phyloP scores from a whole-genome alignment of 768 basidiomycete species.

The Serendipita sp. region DNA sequence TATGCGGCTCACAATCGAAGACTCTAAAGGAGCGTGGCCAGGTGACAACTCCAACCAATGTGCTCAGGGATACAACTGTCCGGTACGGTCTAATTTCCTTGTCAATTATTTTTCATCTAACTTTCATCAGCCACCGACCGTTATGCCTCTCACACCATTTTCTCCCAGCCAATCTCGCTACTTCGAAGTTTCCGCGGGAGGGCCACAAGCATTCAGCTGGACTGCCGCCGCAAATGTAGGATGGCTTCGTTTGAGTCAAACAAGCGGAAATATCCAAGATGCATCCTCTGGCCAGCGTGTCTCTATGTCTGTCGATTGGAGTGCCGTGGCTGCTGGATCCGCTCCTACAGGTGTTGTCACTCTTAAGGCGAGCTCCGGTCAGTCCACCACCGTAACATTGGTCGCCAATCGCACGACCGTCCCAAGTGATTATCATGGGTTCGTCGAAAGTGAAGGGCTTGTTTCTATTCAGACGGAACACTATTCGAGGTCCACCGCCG shows the following conservation, averaged over 20 bases:
- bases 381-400: constrained; percentile 16
- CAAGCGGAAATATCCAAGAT: constrained; percentile 34
- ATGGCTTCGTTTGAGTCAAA: constrained; percentile 36
- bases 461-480: constrained; percentile 55
- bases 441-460: constrained; percentile 47
- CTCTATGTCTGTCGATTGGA: constrained; percentile 45
- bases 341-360: constrained; percentile 1
- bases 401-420: constrained; percentile 21
- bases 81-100: constrained; percentile 8
- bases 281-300: constrained; percentile 36
- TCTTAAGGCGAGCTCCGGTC: constrained; percentile 22
- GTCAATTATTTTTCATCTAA: not conserved
- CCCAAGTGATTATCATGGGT: constrained; percentile 36
- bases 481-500: constrained; percentile 30
- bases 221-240: constrained; percentile 31
- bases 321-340: constrained; percentile 15
- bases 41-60: constrained; percentile 53
- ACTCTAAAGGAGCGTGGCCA: constrained; percentile 48
- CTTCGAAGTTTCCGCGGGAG: constrained; percentile 47
- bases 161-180: constrained; percentile 36
- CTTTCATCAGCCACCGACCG: constrained; percentile 23
- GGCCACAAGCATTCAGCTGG: constrained; percentile 41
- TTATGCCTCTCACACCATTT: constrained; percentile 39
- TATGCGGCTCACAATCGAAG: constrained; percentile 49
- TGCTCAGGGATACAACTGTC: constrained; percentile 30